Evolutionary conservation across 208 protist species (phyloP).

Genomic region (Leptomonas pyrrhocoris): DNA sequence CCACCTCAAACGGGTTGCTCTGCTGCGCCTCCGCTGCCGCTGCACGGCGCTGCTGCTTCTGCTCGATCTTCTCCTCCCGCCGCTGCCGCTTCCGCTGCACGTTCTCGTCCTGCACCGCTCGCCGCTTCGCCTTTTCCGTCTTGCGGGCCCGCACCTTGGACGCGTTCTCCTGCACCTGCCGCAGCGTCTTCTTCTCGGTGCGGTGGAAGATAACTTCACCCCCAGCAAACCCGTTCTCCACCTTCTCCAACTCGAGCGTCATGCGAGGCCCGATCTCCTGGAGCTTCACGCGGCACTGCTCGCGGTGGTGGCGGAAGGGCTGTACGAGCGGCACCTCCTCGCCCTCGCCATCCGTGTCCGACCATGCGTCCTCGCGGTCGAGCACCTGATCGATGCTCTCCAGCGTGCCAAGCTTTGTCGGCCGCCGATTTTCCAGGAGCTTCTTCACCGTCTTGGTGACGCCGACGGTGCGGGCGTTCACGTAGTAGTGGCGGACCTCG

Average conservation of each 20-base stretch:
- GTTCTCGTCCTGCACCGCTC: conserved; percentile 83
- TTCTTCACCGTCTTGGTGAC: conserved; percentile 89
- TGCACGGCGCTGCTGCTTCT: conserved; percentile 75
- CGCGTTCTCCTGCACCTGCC: conserved; percentile 72
- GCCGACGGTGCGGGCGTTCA: conserved; percentile 79
- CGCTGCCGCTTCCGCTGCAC: conserved; percentile 64
- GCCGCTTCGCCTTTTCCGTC: conserved; percentile 72
- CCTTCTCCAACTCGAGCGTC: conserved; percentile 88
- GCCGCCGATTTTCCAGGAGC: conserved; percentile 80
- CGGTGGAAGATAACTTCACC: conserved; percentile 89
- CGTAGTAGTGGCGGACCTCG: conserved; percentile 91
- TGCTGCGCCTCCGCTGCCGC: conserved; percentile 73
- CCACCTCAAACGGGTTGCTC: conserved; percentile 79
- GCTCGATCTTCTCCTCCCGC: conserved; percentile 59
- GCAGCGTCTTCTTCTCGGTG: conserved; percentile 61
- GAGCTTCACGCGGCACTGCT: conserved; percentile 92
- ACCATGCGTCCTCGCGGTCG: conserved; percentile 85
- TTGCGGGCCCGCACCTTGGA: conserved; percentile 70
- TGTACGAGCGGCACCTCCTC: conserved; percentile 88
- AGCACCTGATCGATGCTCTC: conserved; percentile 83
- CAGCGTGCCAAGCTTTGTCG: conserved; percentile 79
- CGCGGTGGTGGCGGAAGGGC: conserved; percentile 86
- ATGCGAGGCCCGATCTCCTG: conserved; percentile 92
- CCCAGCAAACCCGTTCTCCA: conserved; percentile 88
- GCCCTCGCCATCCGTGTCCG: conserved; percentile 91